Conservation (phyloP, 1,284 basidiomycete species). For the Ustilago vetiveriae region DNA sequence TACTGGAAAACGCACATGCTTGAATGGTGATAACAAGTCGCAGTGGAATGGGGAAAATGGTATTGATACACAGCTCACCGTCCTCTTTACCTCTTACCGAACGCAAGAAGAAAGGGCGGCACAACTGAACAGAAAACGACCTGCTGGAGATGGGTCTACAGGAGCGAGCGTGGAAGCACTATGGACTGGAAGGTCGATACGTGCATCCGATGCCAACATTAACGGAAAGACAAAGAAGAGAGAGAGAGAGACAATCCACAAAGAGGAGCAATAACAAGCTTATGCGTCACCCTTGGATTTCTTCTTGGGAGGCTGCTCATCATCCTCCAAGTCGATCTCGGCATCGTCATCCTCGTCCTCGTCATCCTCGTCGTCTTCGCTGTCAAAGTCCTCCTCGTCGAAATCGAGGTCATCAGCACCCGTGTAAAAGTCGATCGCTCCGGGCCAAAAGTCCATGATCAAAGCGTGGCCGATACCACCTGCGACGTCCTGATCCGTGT, state of each 20-base stretch:
- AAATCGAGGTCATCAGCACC: slow-evolving; percentile 55
- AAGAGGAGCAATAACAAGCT: neutral
- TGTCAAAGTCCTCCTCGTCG: slow-evolving; percentile 56
- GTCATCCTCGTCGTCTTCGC: slow-evolving; percentile 59
- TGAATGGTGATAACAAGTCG: too few relatives aligned
- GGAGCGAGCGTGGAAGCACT: slow-evolving; percentile 7
- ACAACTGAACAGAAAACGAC: neutral
- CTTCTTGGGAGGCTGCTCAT: slow-evolving; percentile 58
- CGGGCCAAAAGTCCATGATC: slow-evolving; percentile 63
- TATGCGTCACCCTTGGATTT: slow-evolving; percentile 54
- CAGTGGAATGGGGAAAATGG: slow-evolving; percentile 4
- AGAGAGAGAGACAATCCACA: neutral
- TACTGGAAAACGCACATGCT: too few relatives aligned
- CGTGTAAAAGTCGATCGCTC: slow-evolving; percentile 61
- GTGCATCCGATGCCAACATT: too few relatives aligned
- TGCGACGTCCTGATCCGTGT: slow-evolving; percentile 49
- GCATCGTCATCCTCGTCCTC: slow-evolving; percentile 60
- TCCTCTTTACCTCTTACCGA: neutral
- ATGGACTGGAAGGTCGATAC: too few relatives aligned
- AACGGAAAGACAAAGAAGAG: neutral
- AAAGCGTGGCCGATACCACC: slow-evolving; percentile 60
- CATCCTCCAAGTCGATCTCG: slow-evolving; percentile 64
- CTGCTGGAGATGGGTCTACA: slow-evolving; percentile 11
- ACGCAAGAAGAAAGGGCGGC: neutral
- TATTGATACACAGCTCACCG: slow-evolving; percentile 18